Evolutionary conservation across 2,329 filamentous ascomycete species (phyloP), one percentile per base, ranked within the genome.

Genomic region (Penicillium sp.): DNA sequence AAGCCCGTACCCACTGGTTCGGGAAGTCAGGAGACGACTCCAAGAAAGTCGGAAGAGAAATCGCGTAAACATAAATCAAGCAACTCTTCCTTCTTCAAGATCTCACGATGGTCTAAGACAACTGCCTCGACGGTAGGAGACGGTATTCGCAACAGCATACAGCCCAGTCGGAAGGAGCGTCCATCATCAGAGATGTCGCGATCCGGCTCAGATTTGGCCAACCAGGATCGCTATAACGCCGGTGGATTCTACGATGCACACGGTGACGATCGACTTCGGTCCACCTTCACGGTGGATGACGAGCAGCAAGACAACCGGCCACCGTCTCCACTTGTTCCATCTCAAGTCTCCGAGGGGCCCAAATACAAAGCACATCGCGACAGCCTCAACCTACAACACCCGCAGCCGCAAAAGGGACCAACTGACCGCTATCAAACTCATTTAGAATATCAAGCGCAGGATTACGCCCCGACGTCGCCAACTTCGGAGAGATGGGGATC

Each of bases 101-200:
- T 96, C 61, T 97, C 94, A 5, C 85, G 94, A 45, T 99, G 94
- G 94, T 97, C 93, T 0, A 94, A 95, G 75, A 97, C 93, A 2
- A 99, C 94, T 0, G 84, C 92, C 3, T 96, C 91, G 0, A 96
- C 91, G 59, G 85, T 91, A 45, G 87, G 90, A 46, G 88, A 88
- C 64, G 88, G 87, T 42, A 88, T 92, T 70, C 84, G 88, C 42
- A 84, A 83, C 65, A 90, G 85, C 65, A 71, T 73, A 47, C 75
- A 77, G 55, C 67, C 70, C 26, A 80, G 79, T 46, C 79, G 80
- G 48, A 75, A 86, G 77, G 74, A 85, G 79, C 71, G 87, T 77
- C 74, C 86, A 73, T 71, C 85, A 74, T 81, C 81, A 62, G 71
- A 83, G 68, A 73, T 81, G 72, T 96, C 91, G 30, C 85, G 88